Evolutionary conservation across 257 asterid genomes (phyloP).

Genomic region (Petunia axillaris): DNA sequence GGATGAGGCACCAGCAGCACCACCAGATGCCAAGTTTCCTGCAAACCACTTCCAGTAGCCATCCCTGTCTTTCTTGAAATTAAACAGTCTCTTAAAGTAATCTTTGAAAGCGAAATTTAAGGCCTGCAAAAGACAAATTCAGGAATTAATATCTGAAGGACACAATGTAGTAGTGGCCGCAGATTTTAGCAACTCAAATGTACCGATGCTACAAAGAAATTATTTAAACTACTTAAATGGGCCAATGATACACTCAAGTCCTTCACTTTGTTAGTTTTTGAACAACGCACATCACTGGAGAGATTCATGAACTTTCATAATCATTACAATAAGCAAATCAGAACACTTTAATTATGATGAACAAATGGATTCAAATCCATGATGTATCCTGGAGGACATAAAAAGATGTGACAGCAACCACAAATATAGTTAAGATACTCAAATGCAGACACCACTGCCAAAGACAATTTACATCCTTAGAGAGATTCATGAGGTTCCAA

Average conservation of each 20-base stretch:
- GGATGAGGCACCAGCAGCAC: constrained; percentile 80
- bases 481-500: not conserved
- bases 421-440: not conserved
- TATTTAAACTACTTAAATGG: not conserved
- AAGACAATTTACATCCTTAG: not conserved
- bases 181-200: not conserved
- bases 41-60: constrained; percentile 88
- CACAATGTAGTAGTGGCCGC: constrained; percentile 3
- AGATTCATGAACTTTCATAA: not conserved
- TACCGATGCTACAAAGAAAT: not conserved
- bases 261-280: not conserved
- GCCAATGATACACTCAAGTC: not conserved
- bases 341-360: not conserved
- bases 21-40: constrained; percentile 76
- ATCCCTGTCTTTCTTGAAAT: constrained; percentile 69
- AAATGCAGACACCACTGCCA: constrained; percentile 14
- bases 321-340: not conserved
- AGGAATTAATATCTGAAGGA: constrained; percentile 22
- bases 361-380: not conserved
- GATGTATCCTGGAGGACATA: not conserved
- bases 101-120: constrained; percentile 83
- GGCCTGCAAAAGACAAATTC: constrained; percentile 52
- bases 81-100: constrained; percentile 69
- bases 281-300: not conserved
- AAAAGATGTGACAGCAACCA: not conserved